Conservation (phyloP, 495 filamentous ascomycete species). For the Chaetomium tenue region DNA sequence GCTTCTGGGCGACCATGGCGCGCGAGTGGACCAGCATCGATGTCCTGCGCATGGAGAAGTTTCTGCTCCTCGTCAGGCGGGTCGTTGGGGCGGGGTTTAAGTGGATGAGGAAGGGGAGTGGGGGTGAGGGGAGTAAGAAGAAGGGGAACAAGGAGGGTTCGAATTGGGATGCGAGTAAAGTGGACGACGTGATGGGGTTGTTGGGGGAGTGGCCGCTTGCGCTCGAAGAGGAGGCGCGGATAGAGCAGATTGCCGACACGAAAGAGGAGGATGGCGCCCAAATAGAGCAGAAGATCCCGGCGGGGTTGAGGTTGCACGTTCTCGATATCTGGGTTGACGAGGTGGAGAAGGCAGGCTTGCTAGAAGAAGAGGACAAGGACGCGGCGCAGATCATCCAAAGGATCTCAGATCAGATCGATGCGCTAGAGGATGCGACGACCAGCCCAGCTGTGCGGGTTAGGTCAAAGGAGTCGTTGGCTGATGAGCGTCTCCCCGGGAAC, state of each 20-base stretch:
- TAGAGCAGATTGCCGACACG: conserved; percentile 24
- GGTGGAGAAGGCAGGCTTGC: conserved; percentile 63
- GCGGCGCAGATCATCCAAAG: conserved; percentile 37
- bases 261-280: conserved; percentile 25
- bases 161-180: conserved; percentile 36
- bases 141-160: not conserved
- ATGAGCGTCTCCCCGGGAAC: conserved; percentile 66
- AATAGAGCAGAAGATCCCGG: conserved; percentile 55
- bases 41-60: conserved; percentile 87
- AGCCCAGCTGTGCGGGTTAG: conserved; percentile 71
- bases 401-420: conserved; percentile 41
- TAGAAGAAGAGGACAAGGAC: conserved; percentile 45
- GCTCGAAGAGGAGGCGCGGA: conserved; percentile 38
- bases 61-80: conserved; percentile 75
- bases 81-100: conserved; percentile 68
- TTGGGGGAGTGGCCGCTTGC: conserved; percentile 48
- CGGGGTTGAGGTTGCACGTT: conserved; percentile 83
- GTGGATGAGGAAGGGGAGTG: conserved; percentile 45
- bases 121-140: conserved; percentile 19
- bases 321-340: conserved; percentile 91
- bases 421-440: conserved; percentile 48
- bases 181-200: conserved; percentile 42
- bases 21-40: conserved; percentile 81
- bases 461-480: conserved; percentile 68
- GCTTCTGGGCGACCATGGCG: conserved; percentile 88